Conservation (phyloP, 305 asterid genomes). For the Fraxinus greggii region DNA sequence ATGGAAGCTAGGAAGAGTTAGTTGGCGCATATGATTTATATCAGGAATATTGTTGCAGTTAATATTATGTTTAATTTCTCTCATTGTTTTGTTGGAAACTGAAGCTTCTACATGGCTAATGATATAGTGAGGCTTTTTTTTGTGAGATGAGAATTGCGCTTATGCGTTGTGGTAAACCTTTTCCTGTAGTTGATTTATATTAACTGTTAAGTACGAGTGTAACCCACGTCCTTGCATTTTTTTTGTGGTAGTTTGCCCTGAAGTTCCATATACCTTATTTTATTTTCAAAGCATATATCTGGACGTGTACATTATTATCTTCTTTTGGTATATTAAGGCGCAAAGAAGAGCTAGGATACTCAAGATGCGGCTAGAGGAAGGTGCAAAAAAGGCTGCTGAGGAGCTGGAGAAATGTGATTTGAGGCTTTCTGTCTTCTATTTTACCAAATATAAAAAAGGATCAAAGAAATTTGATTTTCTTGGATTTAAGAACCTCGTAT, state of each 20-base stretch:
- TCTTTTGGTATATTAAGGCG: constrained; percentile 35
- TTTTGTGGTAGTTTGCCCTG: background rate
- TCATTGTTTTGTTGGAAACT: constrained; percentile 1
- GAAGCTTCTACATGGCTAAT: background rate
- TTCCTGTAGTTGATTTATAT: background rate
- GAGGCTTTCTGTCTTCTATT: background rate
- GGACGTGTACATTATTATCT: background rate
- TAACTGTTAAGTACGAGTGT: background rate
- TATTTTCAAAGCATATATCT: background rate
- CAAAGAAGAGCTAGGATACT: constrained; percentile 90
- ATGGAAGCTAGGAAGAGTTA: background rate
- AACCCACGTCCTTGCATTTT: background rate
- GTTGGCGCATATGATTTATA: background rate
- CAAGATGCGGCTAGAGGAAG: constrained; percentile 77
- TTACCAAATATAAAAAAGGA: background rate
- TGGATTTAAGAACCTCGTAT: constrained; percentile 9
- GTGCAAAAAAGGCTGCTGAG: constrained; percentile 88
- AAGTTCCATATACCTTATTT: background rate
- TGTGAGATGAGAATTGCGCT: constrained; percentile 1
- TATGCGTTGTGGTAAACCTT: background rate
- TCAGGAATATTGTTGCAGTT: background rate
- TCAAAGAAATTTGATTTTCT: constrained; percentile 4
- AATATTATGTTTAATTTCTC: background rate
- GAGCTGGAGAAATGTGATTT: constrained; percentile 77
- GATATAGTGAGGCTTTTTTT: background rate